Percentiles rank a stretch among this genome's conserved stretches.
These are phyloP conservation scores for Rhodotorula taiwanensis DNA, from an alignment of 768 basidiomycete species.

Conservation along the genomic window DNA sequence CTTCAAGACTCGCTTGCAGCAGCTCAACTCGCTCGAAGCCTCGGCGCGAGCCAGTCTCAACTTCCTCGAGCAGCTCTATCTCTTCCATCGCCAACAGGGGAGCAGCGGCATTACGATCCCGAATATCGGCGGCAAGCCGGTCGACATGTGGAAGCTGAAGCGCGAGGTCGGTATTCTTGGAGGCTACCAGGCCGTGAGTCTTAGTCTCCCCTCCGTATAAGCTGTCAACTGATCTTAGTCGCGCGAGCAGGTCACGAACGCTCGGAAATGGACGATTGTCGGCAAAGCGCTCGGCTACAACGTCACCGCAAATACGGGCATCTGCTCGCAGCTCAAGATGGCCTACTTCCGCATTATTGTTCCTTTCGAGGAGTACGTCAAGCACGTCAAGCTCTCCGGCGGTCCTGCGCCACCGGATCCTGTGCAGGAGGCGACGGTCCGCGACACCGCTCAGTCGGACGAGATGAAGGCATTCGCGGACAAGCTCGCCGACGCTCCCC, in stretches of 20 bases:
- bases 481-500: conserved; percentile 14
- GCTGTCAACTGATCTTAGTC: too few relatives aligned
- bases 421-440: conserved; percentile 3
- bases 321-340: conserved; percentile 79
- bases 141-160: conserved; percentile 87
- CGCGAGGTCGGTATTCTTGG: conserved; percentile 86
- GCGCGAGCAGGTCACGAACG: conserved; percentile 61
- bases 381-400: conserved; percentile 31
- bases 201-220: conserved; percentile 6
- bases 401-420: conserved; percentile 27
- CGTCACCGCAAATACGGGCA: conserved; percentile 58
- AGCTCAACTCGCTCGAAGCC: conserved; percentile 93
- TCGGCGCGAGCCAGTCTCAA: conserved; percentile 93
- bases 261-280: conserved; percentile 81
- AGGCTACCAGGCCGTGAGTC: conserved; percentile 72
- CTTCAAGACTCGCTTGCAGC: conserved; percentile 90
- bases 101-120: conserved; percentile 85
- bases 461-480: conserved; percentile 22
- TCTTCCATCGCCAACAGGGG: conserved; percentile 92
- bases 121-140: conserved; percentile 80
- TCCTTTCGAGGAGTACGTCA: conserved; percentile 80
- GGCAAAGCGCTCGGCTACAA: conserved; percentile 75
- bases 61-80: conserved; percentile 92
- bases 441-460: conserved; percentile 5
- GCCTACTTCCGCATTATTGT: conserved; percentile 85